Percentiles rank a stretch among this genome's conserved stretches.
Conservation (phyloP, 2,329 filamentous ascomycete genomes). For the Proliferodiscus dingleyae region DNA sequence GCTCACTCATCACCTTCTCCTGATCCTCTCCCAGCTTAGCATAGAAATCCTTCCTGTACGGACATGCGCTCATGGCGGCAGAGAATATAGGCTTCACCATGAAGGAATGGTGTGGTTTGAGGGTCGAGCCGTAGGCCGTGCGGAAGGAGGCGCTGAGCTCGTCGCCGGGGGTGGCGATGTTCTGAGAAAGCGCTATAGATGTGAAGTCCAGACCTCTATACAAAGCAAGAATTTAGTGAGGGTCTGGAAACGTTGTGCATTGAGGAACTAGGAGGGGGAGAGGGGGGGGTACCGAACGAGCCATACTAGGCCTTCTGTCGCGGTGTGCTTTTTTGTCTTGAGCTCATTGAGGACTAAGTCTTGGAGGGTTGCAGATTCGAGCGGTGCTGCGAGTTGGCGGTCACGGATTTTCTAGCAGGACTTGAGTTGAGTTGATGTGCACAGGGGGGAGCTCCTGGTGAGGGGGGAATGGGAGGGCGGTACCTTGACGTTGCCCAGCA, state of each 20-base stretch:
- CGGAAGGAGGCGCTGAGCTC: constrained; percentile 88
- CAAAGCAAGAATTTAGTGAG: constrained; percentile 4
- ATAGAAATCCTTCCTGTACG: constrained; percentile 93
- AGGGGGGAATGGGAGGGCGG: constrained; percentile 17
- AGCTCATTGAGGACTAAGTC: constrained; percentile 81
- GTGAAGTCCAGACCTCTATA: constrained; percentile 89
- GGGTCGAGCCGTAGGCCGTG: constrained; percentile 73
- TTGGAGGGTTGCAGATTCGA: constrained; percentile 79
- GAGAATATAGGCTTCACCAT: constrained; percentile 88
- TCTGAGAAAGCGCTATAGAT: constrained; percentile 73
- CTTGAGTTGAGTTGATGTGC: constrained; percentile 2
- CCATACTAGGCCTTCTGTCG: constrained; percentile 89
- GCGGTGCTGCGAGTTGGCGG: constrained; percentile 71
- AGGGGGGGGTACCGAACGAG: constrained; percentile 63
- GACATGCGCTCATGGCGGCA: constrained; percentile 87
- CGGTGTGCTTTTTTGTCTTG: constrained; percentile 81
- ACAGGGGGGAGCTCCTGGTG: neutral
- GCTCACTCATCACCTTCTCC: constrained; percentile 55
- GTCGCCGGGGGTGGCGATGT: constrained; percentile 60
- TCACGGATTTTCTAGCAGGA: constrained; percentile 75
- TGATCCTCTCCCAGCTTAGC: constrained; percentile 70
- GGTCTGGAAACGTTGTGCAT: neutral
- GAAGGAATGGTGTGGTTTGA: constrained; percentile 89
- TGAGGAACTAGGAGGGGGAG: constrained; percentile 1
- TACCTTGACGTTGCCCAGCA: constrained; percentile 88